A percentile compares a stretch with the other conserved stretches of the same genome.
These are phyloP conservation scores for Colletotrichum scovillei DNA, from an alignment of 2,329 filamentous ascomycete species.

Conservation along the genomic window DNA sequence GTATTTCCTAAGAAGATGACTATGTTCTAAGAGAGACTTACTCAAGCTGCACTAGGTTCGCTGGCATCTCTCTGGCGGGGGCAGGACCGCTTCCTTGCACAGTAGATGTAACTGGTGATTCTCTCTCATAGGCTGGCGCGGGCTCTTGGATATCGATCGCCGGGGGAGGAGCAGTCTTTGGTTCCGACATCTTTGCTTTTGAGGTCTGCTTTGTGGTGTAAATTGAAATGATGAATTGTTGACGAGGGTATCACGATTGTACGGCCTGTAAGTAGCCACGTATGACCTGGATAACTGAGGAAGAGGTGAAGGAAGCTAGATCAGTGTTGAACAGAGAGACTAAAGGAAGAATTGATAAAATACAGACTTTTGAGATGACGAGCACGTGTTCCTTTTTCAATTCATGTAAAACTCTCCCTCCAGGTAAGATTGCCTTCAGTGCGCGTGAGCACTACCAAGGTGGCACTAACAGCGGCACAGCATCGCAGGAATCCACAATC, in stretches of 20 bases:
- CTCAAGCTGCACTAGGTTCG: background rate
- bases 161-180: background rate
- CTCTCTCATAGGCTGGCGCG: background rate
- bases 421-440: background rate
- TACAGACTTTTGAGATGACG: background rate
- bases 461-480: constrained; percentile 3
- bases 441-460: background rate
- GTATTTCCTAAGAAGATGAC: background rate
- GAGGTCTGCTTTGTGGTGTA: background rate
- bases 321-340: background rate
- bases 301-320: background rate
- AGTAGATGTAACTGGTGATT: background rate
- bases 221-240: background rate
- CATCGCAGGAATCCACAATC: background rate
- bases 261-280: background rate
- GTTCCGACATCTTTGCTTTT: background rate
- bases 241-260: no score
- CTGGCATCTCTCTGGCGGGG: background rate
- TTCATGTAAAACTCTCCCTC: background rate
- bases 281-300: background rate
- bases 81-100: background rate
- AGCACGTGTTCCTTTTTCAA: background rate
- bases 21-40: background rate
- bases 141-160: background rate
- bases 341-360: background rate